Evolutionary conservation across 2,329 filamentous ascomycete genomes (phyloP).

Genomic region (Penicillium sp.): DNA sequence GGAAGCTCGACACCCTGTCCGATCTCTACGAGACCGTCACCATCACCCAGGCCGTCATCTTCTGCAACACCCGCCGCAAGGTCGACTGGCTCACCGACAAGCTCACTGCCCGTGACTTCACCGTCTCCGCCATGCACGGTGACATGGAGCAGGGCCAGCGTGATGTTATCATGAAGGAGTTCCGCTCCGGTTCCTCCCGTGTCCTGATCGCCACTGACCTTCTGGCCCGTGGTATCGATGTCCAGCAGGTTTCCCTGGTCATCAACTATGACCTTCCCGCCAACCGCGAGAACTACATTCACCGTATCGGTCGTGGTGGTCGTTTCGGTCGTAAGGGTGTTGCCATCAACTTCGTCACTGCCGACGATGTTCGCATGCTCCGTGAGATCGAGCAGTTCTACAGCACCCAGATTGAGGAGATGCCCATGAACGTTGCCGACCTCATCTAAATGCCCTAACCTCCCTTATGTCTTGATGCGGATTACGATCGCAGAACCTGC

Average conservation of each 20-base stretch:
- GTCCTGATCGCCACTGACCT: conserved; percentile 97
- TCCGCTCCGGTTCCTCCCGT: conserved; percentile 91
- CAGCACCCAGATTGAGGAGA: conserved; percentile 95
- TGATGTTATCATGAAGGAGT: conserved; percentile 99
- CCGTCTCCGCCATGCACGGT: conserved; percentile 96
- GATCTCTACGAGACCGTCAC: conserved; percentile 98
- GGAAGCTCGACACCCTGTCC: conserved; percentile 98
- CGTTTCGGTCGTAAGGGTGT: conserved; percentile 98
- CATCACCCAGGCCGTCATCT: conserved; percentile 98
- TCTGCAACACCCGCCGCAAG: conserved; percentile 98
- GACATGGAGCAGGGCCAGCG: conserved; percentile 99
- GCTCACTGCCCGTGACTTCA: conserved; percentile 98
- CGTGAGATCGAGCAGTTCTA: conserved; percentile 97
- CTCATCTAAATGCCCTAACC: conserved; percentile 43
- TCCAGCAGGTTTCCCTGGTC: conserved; percentile 95
- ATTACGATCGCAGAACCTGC: conserved; percentile 39
- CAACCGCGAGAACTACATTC: conserved; percentile 99
- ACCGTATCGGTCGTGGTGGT: conserved; percentile 93
- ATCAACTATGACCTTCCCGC: conserved; percentile 99
- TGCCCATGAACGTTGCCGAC: conserved; percentile 89
- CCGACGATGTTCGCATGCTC: conserved; percentile 94
- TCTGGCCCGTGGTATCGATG: conserved; percentile 97
- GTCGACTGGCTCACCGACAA: conserved; percentile 99
- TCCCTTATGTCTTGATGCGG: conserved; percentile 36
- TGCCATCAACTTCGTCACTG: conserved; percentile 99